Evolutionary conservation across 805 yeast species (phyloP), one percentile per base, ranked within the genome.

Genomic region (Barnettozyma pratensis): DNA sequence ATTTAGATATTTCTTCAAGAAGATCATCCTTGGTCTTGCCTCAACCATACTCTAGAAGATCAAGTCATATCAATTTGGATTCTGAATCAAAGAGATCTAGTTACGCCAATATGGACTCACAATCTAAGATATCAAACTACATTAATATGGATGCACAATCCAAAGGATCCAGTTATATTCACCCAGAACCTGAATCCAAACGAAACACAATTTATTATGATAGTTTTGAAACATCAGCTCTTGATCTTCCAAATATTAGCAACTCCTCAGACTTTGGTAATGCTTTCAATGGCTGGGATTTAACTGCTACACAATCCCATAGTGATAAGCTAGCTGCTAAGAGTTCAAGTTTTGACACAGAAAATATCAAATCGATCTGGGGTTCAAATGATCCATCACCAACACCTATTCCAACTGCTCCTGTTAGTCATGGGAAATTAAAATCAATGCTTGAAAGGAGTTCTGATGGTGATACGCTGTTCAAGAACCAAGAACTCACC

Each of bases 191-290:
- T 7, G 44, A 43, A 30, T 2, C 37, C 11, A 44, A 44, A 29
- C 36, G 43, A 14, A 39, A 36, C 9, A 43, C 48, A n/a, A 26
- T 14, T 6, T 37, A 47, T 34, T 37, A 39, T 39, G 47, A 47
- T 25, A 31, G 34, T 7, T 5, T 27, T 30, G 47, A 47, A 6
- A 26, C 41, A 4, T 41, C 48, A 4, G 43, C 30, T 7, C 7
- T 44, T 37, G 37, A 44, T 28, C 64, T 77, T 44, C 81, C 81
- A 4, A 77, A 77, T 51, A 44, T 75, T 29, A 70, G 78, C 1
- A 68, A 67, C 35, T 76, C 74, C 40, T 75, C 80, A 3, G 80
- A 76, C 12, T 72, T 76, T 58, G 79, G 68, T 42, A 62, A 63
- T 42, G 75, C 74, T 41, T 74, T 76, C 57, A 62, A 62, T 30